Evolutionary conservation across 1,284 basidiomycete genomes (phyloP).

Genomic region (Mycena citricolor): DNA sequence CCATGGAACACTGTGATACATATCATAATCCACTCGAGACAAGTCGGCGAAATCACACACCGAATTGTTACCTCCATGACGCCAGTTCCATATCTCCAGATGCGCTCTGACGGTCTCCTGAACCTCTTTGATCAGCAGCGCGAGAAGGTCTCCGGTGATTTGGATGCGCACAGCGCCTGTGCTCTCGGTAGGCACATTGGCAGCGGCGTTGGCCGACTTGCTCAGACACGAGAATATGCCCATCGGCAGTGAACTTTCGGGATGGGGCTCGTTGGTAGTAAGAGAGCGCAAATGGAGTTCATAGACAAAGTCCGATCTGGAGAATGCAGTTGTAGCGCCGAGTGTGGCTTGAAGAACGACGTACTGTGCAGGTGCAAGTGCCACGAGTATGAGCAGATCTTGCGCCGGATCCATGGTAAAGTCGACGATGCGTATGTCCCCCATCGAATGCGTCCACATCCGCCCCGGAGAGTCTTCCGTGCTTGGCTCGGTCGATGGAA

Average conservation of each 20-base stretch:
- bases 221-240: slow-evolving; percentile 37
- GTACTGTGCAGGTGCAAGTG: slow-evolving; percentile 41
- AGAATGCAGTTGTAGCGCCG: slow-evolving; percentile 5
- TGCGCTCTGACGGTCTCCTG: slow-evolving; percentile 38
- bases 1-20: slow-evolving; percentile 36
- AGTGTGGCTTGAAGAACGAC: slow-evolving; percentile 23
- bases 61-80: slow-evolving; percentile 34
- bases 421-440: slow-evolving; percentile 50
- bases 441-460: slow-evolving; percentile 44
- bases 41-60: slow-evolving; percentile 31
- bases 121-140: slow-evolving; percentile 46
- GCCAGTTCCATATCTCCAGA: slow-evolving; percentile 50
- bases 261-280: slow-evolving; percentile 48
- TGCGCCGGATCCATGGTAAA: slow-evolving; percentile 56
- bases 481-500: slow-evolving; percentile 33
- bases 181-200: slow-evolving; percentile 31
- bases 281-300: slow-evolving; percentile 49
- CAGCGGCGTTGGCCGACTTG: slow-evolving; percentile 28
- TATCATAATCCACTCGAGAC: slow-evolving; percentile 1
- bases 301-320: slow-evolving; percentile 42
- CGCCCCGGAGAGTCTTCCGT: slow-evolving; percentile 27
- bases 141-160: slow-evolving; percentile 44
- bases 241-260: slow-evolving; percentile 36
- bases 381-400: slow-evolving; percentile 49
- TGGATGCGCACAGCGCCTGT: slow-evolving; percentile 47